Base-by-base conservation (phyloP, 495 filamentous ascomycete genomes). In the Aspergillus homomorphus region DNA sequence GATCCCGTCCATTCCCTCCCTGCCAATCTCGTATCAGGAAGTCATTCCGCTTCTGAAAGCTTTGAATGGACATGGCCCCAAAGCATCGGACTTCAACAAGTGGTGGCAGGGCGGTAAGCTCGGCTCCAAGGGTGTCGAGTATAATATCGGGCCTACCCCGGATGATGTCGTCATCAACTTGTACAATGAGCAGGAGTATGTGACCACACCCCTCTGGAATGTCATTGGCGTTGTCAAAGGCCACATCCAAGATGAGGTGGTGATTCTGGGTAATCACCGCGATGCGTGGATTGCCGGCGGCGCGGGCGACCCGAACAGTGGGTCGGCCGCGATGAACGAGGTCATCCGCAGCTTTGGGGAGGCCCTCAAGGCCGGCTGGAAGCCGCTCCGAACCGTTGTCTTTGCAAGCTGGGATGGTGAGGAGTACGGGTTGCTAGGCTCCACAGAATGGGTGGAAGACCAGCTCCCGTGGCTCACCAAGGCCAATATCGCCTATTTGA, bases 151-250 rank as follows among this genome's bases (percentile, higher is more conserved):
- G 4, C 95, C 94, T 4, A 89, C 92, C 1, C 91, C 91, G 0
- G 82, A 89, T 16, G 69, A 83, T 45, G 70, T 94, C 0, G 83
- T 86, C 2, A 77, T 98, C 52, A 94, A 95, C 66, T 80, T 98
- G 14, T 76, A 88, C 65, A 98, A 96, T 66, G 77, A 91, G 59
- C 90, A 96, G 69, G 89, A 96, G 45, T 96, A 98, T 63, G 84
- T 87, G 20, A 95, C 82, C 0, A 96, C 91, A 0, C 91, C 92
- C 4, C 72, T 94, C 54, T 98, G 95, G 95, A 90, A 98, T 62
- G 91, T 94, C 14, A 95, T 98, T 59, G 94, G 94, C 30, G 79
- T 92, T 26, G 92, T 98, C 72, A 96, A 96, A 57, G 94, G 94
- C n/a, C 87, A 84, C 9, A 85, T 96, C 53, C 77, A 85, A 0